These are phyloP conservation scores for Marasmius sp. DNA, from an alignment of 1,284 basidiomycete species.

Conservation along the genomic window DNA sequence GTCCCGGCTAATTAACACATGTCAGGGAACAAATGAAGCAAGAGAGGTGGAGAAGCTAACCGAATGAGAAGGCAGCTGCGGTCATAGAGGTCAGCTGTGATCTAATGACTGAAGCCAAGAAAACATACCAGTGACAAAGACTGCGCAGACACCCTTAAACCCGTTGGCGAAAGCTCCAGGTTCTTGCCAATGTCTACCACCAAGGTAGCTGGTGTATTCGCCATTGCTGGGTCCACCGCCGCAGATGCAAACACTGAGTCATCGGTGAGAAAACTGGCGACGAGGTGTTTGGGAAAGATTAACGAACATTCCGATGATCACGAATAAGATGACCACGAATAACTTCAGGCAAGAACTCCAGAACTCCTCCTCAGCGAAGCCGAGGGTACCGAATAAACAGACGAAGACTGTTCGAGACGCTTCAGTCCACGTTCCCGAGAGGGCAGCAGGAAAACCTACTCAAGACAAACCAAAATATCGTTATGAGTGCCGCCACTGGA, in stretches of 20 bases:
- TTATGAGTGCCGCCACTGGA: constrained; percentile 44
- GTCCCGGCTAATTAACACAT: constrained; percentile 47
- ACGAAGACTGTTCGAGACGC: constrained; percentile 28
- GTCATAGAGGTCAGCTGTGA: neutral
- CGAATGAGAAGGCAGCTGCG: constrained; percentile 56
- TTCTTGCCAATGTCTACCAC: constrained; percentile 48
- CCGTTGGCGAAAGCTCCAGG: constrained; percentile 50
- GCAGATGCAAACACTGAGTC: constrained; percentile 34
- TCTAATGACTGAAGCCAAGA: neutral
- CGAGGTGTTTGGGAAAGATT: too few relatives aligned
- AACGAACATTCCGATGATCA: constrained; percentile 48
- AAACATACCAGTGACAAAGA: constrained; percentile 37
- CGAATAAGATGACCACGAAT: constrained; percentile 50
- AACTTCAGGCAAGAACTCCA: constrained; percentile 58
- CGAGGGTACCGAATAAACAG: constrained; percentile 41
- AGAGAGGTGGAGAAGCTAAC: constrained; percentile 19
- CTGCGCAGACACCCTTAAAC: constrained; percentile 41
- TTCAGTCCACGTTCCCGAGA: neutral
- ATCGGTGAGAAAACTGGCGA: neutral
- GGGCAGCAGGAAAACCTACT: constrained; percentile 23
- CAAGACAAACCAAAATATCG: constrained; percentile 45
- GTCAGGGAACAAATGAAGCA: neutral
- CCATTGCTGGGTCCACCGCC: constrained; percentile 44
- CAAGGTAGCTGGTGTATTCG: constrained; percentile 37
- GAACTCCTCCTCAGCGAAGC: constrained; percentile 55